Evolutionary conservation across 2,329 filamentous ascomycete species (phyloP).

Genomic region (Colletotrichum endophyticum): DNA sequence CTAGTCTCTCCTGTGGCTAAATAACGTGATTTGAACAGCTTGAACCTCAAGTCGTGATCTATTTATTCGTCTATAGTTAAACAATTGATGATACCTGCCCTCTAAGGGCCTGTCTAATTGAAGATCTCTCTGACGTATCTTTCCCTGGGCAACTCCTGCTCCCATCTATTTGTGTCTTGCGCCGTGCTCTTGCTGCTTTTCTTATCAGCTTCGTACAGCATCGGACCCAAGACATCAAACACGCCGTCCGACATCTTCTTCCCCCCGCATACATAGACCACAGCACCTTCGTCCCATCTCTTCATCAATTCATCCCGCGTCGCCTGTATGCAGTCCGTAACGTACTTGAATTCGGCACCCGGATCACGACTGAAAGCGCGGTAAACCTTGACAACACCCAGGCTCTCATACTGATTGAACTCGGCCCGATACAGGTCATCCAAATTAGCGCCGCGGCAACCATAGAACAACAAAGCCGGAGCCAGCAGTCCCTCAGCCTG

Average conservation of each 20-base stretch:
- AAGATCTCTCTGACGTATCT: neutral
- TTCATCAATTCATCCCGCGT: neutral
- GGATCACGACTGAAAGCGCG: neutral
- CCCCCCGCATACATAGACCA: neutral
- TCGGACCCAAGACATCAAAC: neutral
- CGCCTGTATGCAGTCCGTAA: neutral
- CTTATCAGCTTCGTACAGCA: neutral
- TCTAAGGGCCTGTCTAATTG: neutral
- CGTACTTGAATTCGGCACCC: neutral
- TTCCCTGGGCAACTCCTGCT: neutral
- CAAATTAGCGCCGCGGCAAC: neutral
- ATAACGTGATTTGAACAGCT: neutral
- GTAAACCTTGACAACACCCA: neutral
- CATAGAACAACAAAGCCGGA: neutral
- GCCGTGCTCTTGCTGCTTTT: neutral
- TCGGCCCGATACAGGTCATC: neutral
- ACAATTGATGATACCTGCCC: accelerated
- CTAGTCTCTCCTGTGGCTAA: neutral
- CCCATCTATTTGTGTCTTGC: neutral
- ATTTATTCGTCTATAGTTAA: neutral
- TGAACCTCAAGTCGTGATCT: neutral
- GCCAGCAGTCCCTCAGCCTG: slow-evolving; percentile 17
- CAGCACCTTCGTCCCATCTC: neutral
- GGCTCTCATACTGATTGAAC: neutral
- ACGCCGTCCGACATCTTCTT: neutral